A percentile compares a stretch with the other conserved stretches of the same genome.
Evolutionary conservation across 805 yeast species (phyloP).

Genomic region (Ogataea paraovalis): DNA sequence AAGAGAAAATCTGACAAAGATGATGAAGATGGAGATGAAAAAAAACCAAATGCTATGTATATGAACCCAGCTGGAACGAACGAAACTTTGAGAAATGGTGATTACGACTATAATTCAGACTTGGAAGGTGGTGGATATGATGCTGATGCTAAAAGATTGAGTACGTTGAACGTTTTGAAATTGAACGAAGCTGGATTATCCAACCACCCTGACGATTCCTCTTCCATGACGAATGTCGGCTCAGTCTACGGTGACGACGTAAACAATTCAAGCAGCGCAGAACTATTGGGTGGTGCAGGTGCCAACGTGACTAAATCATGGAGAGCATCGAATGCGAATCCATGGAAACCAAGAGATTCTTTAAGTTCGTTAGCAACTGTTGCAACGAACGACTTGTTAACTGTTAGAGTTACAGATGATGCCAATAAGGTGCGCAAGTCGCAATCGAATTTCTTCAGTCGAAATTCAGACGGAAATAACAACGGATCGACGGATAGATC

Average conservation of each 20-base stretch:
- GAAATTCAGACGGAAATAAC: constrained; percentile 32
- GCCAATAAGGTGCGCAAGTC: constrained; percentile 36
- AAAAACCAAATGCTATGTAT: constrained; percentile 24
- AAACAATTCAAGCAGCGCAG: constrained; percentile 20
- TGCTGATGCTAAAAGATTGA: constrained; percentile 34
- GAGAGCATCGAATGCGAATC: constrained; percentile 41
- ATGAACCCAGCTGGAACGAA: constrained; percentile 18
- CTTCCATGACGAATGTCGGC: constrained; percentile 54
- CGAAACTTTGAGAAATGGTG: constrained; percentile 23
- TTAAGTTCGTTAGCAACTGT: constrained; percentile 76
- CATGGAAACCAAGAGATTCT: constrained; percentile 56
- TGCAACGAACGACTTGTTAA: constrained; percentile 76
- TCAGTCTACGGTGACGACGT: constrained; percentile 14
- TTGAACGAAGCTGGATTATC: constrained; percentile 39
- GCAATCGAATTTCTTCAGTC: constrained; percentile 24
- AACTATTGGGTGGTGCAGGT: constrained; percentile 4
- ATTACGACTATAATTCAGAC: constrained; percentile 24
- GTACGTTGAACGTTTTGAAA: constrained; percentile 49
- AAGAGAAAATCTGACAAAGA: constrained; percentile 34
- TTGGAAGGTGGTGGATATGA: constrained; percentile 16
- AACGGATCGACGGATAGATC: constrained; percentile 35
- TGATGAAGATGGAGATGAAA: constrained; percentile 26
- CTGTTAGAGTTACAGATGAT: constrained; percentile 72
- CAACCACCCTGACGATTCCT: constrained; percentile 35
- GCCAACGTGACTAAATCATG: constrained; percentile 51